Percentiles rank a stretch among this genome's conserved stretches.
phyloP scores from a whole-genome alignment of 1,139 yeast species.

The Blastobotrys ciferrii region DNA sequence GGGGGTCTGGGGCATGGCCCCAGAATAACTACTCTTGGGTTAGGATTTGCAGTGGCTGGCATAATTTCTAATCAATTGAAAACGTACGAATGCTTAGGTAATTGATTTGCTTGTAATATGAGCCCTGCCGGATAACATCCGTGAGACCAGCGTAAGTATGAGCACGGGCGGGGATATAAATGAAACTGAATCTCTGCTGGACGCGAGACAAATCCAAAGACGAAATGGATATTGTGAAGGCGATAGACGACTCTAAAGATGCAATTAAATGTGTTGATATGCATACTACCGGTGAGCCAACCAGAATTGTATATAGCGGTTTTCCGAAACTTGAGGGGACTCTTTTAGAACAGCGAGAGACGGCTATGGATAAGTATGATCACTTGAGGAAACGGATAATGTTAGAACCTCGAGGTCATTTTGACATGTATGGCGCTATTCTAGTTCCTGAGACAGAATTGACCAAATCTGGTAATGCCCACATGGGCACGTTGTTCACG shows the following conservation, averaged over 20 bases:
- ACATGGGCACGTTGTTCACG: constrained; percentile 8
- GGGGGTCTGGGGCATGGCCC: too few relatives aligned
- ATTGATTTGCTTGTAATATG: too few relatives aligned
- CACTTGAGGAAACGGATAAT: constrained; percentile 5
- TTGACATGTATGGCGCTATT: constrained; percentile 10
- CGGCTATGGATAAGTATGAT: constrained; percentile 1
- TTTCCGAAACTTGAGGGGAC: constrained; percentile 8
- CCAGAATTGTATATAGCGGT: constrained; percentile 6
- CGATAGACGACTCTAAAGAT: background rate
- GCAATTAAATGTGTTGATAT: constrained; percentile 9
- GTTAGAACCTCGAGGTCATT: constrained; percentile 7
- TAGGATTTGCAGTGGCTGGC: too few relatives aligned
- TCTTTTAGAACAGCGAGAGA: constrained; percentile 5
- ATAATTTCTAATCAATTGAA: too few relatives aligned
- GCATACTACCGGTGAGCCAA: constrained; percentile 10
- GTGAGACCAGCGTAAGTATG: too few relatives aligned
- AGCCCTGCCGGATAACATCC: too few relatives aligned
- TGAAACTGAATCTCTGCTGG: too few relatives aligned
- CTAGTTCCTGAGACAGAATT: constrained; percentile 1
- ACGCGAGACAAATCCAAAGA: too few relatives aligned
- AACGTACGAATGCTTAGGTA: too few relatives aligned
- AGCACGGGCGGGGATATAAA: too few relatives aligned
- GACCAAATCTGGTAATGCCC: constrained; percentile 5
- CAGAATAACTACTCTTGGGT: too few relatives aligned
- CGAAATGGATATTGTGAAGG: constrained; percentile 1